These are phyloP conservation scores for Teratosphaeria viscida DNA, from an alignment of 2,329 filamentous ascomycete species.

Conservation along the genomic window DNA sequence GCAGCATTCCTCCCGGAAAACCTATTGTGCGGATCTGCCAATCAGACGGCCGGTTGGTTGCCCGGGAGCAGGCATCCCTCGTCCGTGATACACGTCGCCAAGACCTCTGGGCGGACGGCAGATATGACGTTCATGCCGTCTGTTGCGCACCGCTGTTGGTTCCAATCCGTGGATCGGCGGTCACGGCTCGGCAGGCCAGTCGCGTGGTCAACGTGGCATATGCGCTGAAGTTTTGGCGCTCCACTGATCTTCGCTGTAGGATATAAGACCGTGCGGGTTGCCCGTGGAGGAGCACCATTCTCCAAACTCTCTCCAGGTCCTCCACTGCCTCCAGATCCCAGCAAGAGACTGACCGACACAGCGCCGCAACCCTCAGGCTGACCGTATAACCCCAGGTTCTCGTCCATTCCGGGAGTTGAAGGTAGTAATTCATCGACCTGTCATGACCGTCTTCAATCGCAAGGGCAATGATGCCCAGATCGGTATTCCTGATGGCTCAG, in stretches of 20 bases:
- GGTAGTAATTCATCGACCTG: neutral
- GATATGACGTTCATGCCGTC: neutral
- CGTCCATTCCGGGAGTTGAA: neutral
- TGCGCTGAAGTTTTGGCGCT: neutral
- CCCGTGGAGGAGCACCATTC: neutral
- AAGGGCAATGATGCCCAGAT: neutral
- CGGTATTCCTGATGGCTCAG: neutral
- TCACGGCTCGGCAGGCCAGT: neutral
- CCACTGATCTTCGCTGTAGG: neutral
- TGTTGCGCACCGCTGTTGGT: neutral
- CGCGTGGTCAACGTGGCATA: neutral
- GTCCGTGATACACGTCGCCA: neutral
- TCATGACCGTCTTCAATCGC: neutral
- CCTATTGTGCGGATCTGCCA: neutral
- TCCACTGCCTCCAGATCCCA: neutral
- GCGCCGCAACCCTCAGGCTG: neutral
- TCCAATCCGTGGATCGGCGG: neutral
- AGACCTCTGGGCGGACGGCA: neutral
- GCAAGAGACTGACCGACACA: neutral
- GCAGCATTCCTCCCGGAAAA: neutral
- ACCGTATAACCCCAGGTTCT: neutral
- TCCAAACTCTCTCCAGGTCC: neutral
- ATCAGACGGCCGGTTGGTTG: neutral
- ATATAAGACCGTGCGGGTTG: neutral
- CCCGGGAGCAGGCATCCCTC: neutral